Conservation (phyloP, 2,329 filamentous ascomycete genomes). For the Thermothelomyces thermophilus region DNA sequence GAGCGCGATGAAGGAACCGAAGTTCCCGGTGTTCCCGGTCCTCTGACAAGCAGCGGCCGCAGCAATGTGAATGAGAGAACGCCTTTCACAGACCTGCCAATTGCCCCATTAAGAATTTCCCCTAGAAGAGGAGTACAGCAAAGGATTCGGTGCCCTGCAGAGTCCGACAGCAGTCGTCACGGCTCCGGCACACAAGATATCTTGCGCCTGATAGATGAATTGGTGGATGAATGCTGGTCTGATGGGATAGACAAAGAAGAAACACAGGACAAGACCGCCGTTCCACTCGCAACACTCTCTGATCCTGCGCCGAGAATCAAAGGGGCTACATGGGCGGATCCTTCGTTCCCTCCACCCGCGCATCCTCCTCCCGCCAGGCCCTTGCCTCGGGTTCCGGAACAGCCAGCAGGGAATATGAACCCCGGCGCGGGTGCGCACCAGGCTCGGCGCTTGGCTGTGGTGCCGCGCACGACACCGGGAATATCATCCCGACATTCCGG, state of each 20-base stretch:
- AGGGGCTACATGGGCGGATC: not conserved
- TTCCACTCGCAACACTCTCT: not conserved
- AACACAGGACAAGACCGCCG: not conserved
- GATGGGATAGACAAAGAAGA: not conserved
- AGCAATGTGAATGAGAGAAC: too few relatives aligned
- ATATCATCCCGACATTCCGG: not conserved
- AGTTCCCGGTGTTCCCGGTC: not conserved
- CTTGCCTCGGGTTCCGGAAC: not conserved
- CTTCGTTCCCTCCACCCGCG: not conserved
- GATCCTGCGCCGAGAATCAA: not conserved
- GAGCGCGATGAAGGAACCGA: not conserved
- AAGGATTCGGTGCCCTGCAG: not conserved
- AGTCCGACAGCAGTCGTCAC: not conserved
- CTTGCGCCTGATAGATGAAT: slow-evolving; percentile 1
- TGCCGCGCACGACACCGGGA: not conserved
- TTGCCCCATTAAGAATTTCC: not conserved
- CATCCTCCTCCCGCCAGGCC: not conserved
- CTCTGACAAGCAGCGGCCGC: not conserved
- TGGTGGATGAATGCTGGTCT: not conserved
- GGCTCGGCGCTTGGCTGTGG: not conserved
- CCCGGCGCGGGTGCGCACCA: too few relatives aligned
- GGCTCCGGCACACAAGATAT: not conserved
- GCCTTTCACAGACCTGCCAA: not conserved
- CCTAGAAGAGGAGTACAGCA: not conserved
- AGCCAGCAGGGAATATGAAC: not conserved